Percentiles rank a stretch among this genome's conserved stretches.
Evolutionary conservation across 805 yeast genomes (phyloP).

Genomic region (Yamadazyma takamatsuzukensis): DNA sequence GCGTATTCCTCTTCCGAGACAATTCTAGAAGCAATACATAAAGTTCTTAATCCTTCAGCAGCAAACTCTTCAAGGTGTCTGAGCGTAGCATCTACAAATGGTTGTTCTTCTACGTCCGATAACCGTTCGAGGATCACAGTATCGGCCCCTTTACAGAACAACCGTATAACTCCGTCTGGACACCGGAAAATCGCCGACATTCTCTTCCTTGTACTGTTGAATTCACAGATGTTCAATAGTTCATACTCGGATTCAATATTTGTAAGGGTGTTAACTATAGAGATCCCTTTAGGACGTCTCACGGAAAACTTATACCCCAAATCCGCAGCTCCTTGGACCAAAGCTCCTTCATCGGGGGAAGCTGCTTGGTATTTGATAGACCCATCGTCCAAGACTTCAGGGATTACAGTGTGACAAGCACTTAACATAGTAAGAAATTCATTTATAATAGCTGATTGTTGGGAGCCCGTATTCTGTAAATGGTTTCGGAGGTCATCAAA

Average conservation of each 20-base stretch:
- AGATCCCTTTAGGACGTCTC: conserved; percentile 80
- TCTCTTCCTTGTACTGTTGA: conserved; percentile 94
- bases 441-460: conserved; percentile 50
- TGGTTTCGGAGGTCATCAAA: conserved; percentile 55
- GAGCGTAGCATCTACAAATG: conserved; percentile 78
- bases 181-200: conserved; percentile 94
- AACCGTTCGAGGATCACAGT: conserved; percentile 90
- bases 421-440: conserved; percentile 82
- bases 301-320: conserved; percentile 81
- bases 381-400: conserved; percentile 66
- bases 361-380: conserved; percentile 94
- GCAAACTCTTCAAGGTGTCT: conserved; percentile 95
- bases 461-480: conserved; percentile 40
- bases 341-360: conserved; percentile 98
- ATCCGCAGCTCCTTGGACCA: conserved; percentile 92
- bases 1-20: conserved; percentile 75
- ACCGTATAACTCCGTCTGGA: conserved; percentile 86
- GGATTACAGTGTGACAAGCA: conserved; percentile 96
- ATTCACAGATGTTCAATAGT: conserved; percentile 87
- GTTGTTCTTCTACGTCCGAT: conserved; percentile 54
- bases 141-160: conserved; percentile 97
- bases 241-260: conserved; percentile 55
- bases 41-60: conserved; percentile 89
- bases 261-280: conserved; percentile 53
- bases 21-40: conserved; percentile 85